A percentile compares a stretch with the other conserved stretches of the same genome.
phyloP scores from a whole-genome alignment of 2,329 filamentous ascomycete species.

The Pestalotiopsis sp. region DNA sequence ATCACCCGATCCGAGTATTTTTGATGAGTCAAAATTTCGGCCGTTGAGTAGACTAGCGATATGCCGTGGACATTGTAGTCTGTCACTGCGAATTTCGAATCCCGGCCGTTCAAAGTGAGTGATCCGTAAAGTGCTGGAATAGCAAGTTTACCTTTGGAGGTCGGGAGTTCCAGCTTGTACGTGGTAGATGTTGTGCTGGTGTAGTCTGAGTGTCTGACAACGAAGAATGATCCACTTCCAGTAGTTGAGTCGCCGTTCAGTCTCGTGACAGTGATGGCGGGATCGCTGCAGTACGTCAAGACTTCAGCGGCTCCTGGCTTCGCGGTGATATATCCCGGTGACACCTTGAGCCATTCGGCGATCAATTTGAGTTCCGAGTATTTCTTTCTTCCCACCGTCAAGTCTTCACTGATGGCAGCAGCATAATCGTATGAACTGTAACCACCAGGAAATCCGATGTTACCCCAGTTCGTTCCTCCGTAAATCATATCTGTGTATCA shows the following conservation, averaged over 20 bases:
- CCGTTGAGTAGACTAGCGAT: constrained; percentile 68
- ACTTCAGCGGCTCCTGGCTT: constrained; percentile 42
- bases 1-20: background rate
- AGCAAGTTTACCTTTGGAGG: constrained; percentile 18
- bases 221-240: constrained; percentile 19
- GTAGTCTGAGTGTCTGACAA: constrained; percentile 15
- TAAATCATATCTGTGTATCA: constrained; percentile 48
- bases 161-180: constrained; percentile 13
- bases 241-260: constrained; percentile 15
- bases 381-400: constrained; percentile 70
- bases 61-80: constrained; percentile 65
- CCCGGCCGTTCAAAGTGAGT: constrained; percentile 46
- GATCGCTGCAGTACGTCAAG: constrained; percentile 48
- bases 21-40: constrained; percentile 67
- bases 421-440: constrained; percentile 62
- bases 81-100: constrained; percentile 68
- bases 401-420: constrained; percentile 67
- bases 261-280: constrained; percentile 44
- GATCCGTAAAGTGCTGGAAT: constrained; percentile 23
- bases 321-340: constrained; percentile 67
- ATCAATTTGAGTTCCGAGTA: constrained; percentile 79
- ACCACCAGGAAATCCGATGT: constrained; percentile 68
- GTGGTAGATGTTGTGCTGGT: constrained; percentile 20
- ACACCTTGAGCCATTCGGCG: constrained; percentile 74
- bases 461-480: constrained; percentile 85